These are phyloP conservation scores for Termitomyces heimii DNA, from an alignment of 768 basidiomycete species.

Conservation along the genomic window DNA sequence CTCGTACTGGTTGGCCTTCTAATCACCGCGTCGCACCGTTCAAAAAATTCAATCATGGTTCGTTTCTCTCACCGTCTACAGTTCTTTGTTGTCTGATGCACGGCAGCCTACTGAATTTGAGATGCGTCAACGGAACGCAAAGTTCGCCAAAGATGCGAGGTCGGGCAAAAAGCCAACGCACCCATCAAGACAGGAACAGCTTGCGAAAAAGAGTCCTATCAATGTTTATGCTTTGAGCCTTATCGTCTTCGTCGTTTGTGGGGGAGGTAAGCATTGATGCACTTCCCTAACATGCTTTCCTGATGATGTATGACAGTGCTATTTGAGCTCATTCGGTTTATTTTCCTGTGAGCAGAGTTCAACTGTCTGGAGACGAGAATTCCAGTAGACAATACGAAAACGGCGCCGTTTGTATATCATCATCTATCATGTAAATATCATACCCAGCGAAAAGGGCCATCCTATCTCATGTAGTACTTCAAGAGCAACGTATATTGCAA, in stretches of 20 bases:
- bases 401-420: constrained; percentile 11
- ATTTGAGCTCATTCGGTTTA: constrained; percentile 61
- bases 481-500: constrained; percentile 5
- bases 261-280: constrained; percentile 55
- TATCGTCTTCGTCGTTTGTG: constrained; percentile 73
- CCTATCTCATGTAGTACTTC: not conserved
- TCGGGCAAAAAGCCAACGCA: constrained; percentile 74
- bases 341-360: constrained; percentile 50
- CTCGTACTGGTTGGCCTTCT: too few relatives aligned
- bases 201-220: constrained; percentile 70
- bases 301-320: constrained; percentile 40
- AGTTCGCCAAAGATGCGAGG: constrained; percentile 71
- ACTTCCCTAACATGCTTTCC: not conserved
- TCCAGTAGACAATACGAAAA: not conserved
- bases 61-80: not conserved
- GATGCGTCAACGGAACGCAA: constrained; percentile 71
- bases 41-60: not conserved
- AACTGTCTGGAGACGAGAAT: not conserved
- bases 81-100: not conserved
- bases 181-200: constrained; percentile 62
- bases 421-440: constrained; percentile 9
- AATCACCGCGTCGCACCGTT: not conserved
- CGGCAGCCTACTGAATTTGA: constrained; percentile 78
- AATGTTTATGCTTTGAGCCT: constrained; percentile 67
- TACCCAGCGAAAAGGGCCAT: constrained; percentile 1